Evolutionary conservation across 495 filamentous ascomycete species (phyloP), one percentile per base, ranked within the genome.

Genomic region (Aspergillus funiculosus): DNA sequence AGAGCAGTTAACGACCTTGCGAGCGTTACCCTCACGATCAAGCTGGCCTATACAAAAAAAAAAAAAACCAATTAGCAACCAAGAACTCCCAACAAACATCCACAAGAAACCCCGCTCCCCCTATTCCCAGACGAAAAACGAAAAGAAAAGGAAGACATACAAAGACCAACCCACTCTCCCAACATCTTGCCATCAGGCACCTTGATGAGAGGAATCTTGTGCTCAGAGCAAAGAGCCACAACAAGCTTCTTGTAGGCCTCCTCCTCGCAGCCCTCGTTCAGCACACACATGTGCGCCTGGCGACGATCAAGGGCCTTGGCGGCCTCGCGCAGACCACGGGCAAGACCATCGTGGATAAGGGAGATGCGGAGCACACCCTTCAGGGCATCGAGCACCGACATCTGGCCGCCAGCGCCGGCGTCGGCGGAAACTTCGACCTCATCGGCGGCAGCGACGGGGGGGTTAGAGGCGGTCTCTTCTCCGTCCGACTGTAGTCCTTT

Each of bases 161-260:
- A 98, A 71, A 98, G 82, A 71, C 92, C 92, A 68, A 94, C 89
- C 92, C 94, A 97, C 79, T 98, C 94, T 74, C 92, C 92, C 57
- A 98, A 77, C 78, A 95, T 86, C 82, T 98, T 98, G 67, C 92
- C 92, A 74, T 98, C 92, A 63, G 91, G 89, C 52, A 98, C 91
- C 85, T 98, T 96, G 80, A 98, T 98, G 51, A 98, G 77, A 48
- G 92, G 92, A 62, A 98, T 98, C 82, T 94, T 92, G 77, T 98
- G 92, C 79, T 97, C 92, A 40, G 81, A 85, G 82, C 92, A 98
- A 42, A 98, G 81, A 54, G 92, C 92, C 51, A 97, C 87, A 54
- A 98, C 91, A 38, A 98, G 81, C 82, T 98, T 98, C 87, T 98
- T 98, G 79, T 98, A 98, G 52, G 92, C 91, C 79, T 98, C 92